Conservation (phyloP, 768 basidiomycete species). For the Tylopilus felleus region DNA sequence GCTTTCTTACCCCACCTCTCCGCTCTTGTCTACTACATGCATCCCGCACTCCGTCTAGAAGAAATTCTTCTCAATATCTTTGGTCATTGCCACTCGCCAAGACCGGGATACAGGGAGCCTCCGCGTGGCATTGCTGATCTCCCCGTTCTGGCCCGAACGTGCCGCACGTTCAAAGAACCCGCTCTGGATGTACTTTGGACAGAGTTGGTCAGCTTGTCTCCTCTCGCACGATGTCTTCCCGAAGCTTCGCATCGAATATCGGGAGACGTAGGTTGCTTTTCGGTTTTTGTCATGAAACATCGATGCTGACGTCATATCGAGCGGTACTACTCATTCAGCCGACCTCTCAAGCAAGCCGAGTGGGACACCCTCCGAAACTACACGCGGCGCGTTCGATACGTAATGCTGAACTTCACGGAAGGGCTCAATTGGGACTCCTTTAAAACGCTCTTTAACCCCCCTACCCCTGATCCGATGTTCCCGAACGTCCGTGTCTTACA, state of each 20-base stretch:
- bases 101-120: neutral
- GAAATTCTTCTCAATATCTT: slow-evolving; percentile 1
- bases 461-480: slow-evolving; percentile 2
- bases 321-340: neutral
- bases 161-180: neutral
- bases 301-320: neutral
- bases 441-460: slow-evolving; percentile 2
- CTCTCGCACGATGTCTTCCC: slow-evolving; percentile 3
- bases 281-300: neutral
- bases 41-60: neutral
- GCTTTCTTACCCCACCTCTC: no score
- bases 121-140: neutral
- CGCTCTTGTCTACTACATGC: no score
- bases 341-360: neutral
- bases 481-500: slow-evolving; percentile 1
- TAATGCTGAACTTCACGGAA: neutral
- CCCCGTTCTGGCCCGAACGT: neutral
- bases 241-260: slow-evolving; percentile 4
- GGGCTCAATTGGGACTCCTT: slow-evolving; percentile 4
- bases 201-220: slow-evolving; percentile 1
- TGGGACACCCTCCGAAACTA: slow-evolving; percentile 3
- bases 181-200: slow-evolving; percentile 4
- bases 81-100: neutral
- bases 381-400: neutral
- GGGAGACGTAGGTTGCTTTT: neutral